phyloP scores from a whole-genome alignment of 495 filamentous ascomycete genomes.

The Xylaria telfairii region DNA sequence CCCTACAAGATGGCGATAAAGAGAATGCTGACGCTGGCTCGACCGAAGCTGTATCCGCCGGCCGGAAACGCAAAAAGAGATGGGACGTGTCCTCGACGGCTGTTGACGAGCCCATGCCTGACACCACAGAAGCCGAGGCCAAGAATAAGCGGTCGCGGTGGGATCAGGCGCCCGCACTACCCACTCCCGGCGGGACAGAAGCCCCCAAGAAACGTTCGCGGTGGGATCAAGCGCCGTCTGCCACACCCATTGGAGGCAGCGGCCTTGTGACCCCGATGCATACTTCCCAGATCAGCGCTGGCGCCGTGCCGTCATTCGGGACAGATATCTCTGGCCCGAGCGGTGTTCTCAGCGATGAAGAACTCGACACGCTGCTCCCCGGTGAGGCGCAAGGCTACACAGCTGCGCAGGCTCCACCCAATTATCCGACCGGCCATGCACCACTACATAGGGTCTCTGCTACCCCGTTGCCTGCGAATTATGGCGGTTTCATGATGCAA shows the following conservation, averaged over 20 bases:
- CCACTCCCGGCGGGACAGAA: conserved; percentile 57
- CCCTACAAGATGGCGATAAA: conserved; percentile 72
- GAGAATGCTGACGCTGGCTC: conserved; percentile 75
- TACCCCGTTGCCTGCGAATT: conserved; percentile 70
- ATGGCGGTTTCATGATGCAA: conserved; percentile 94
- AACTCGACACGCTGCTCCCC: conserved; percentile 90
- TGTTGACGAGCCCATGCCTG: conserved; percentile 52
- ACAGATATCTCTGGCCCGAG: conserved; percentile 81
- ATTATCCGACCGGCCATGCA: conserved; percentile 84
- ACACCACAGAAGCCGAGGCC: conserved; percentile 59
- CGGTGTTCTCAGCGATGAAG: conserved; percentile 86
- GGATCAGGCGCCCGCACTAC: conserved; percentile 81
- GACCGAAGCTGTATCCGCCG: conserved; percentile 65
- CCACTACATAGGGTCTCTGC: conserved; percentile 77
- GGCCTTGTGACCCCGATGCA: conserved; percentile 88
- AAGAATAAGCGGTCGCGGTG: conserved; percentile 82
- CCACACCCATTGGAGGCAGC: conserved; percentile 81
- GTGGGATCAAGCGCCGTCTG: conserved; percentile 88
- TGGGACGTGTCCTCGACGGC: conserved; percentile 78
- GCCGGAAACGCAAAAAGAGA: conserved; percentile 87
- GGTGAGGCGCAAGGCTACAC: conserved; percentile 82
- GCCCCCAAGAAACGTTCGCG: conserved; percentile 73
- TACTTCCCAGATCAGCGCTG: conserved; percentile 66
- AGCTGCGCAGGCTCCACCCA: conserved; percentile 88
- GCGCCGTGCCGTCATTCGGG: conserved; percentile 69